These are phyloP conservation scores for Cerrena zonata DNA, from an alignment of 1,284 basidiomycete genomes.

Conservation along the genomic window DNA sequence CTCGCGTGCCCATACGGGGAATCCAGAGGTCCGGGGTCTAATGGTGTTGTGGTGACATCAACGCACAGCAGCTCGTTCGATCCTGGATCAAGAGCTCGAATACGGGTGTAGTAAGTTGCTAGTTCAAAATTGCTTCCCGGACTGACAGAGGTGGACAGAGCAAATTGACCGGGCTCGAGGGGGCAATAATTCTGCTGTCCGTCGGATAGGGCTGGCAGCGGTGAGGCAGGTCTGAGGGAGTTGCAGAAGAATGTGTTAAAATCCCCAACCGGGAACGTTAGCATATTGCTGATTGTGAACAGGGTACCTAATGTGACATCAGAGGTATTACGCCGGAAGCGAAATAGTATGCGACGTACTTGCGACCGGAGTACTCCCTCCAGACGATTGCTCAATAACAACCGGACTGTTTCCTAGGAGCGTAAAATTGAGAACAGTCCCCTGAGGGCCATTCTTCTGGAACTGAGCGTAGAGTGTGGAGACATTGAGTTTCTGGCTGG, in stretches of 20 bases:
- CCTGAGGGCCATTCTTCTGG: constrained; percentile 39
- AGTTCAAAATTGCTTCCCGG: constrained; percentile 68
- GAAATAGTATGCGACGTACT: constrained; percentile 22
- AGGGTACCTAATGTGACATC: constrained; percentile 59
- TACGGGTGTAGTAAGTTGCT: constrained; percentile 76
- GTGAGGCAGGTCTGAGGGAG: constrained; percentile 68
- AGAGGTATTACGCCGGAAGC: constrained; percentile 7
- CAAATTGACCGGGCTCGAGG: constrained; percentile 70
- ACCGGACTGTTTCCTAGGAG: constrained; percentile 55
- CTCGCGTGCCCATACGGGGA: constrained; percentile 69
- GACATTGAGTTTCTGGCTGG: constrained; percentile 57
- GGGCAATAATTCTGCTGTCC: constrained; percentile 55
- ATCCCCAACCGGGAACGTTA: constrained; percentile 70
- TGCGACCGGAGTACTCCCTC: constrained; percentile 59
- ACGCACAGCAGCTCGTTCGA: constrained; percentile 77
- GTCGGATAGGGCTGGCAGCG: constrained; percentile 45
- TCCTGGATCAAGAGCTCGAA: constrained; percentile 85
- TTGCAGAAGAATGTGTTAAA: constrained; percentile 73
- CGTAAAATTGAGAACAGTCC: constrained; percentile 57
- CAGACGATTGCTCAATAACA: constrained; percentile 55
- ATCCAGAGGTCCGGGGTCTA: constrained; percentile 45
- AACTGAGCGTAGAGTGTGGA: constrained; percentile 73
- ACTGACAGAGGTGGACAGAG: constrained; percentile 73
- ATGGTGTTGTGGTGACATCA: constrained; percentile 74
- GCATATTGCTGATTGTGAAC: constrained; percentile 74